Evolutionary conservation across 208 protist genomes (phyloP), one percentile per base, ranked within the genome.

Genomic region (Novymonas esmeraldas): DNA sequence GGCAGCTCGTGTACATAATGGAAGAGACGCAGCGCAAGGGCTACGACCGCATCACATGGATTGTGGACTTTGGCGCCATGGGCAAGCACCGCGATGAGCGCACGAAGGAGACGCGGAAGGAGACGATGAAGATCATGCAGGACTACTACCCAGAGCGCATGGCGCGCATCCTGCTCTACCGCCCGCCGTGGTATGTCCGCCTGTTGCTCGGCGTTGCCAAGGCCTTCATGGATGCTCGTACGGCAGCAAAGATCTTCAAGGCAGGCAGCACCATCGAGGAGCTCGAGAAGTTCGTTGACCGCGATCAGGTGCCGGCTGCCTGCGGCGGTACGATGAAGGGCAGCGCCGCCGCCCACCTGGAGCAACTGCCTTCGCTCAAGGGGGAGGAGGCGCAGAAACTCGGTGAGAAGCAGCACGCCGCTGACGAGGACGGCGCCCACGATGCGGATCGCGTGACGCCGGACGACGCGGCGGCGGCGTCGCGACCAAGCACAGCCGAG

Each of bases 81-180:
- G 78, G 83, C 7, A 83, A 84, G 55, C 78, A 89, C 52, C 62
- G 73, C 26, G 78, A 87, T 56, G 46, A 58, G 48, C 64, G 51
- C 52, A 73, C 54, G 48, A 75, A 65, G 54, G 76, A 74, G 56
- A 73, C 79, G 11, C 73, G 83, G 6, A 87, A 89, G 60, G 59
- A 77, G 31, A 82, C 73, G 18, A 90, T 79, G 71, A 71, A 88
- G 54, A 89, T 89, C 3, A 48, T 93, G 64, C 78, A 84, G 45
- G 71, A 89, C 49, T 81, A 88, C 76, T 93, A 93, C 73, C 87
- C 87, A 0, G 82, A 90, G 73, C 77, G 84, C 52, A 70, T 87
- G 20, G 75, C 70, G 6, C 55, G 64, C 44, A 82, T 81, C 59
- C 58, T 88, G 24, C 59, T 93, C 11, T 88, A 82, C 68, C 78